A percentile compares a stretch with the other conserved stretches of the same genome.
These are phyloP conservation scores for Coniophora puteana DNA, from an alignment of 1,284 basidiomycete species.

Conservation along the genomic window DNA sequence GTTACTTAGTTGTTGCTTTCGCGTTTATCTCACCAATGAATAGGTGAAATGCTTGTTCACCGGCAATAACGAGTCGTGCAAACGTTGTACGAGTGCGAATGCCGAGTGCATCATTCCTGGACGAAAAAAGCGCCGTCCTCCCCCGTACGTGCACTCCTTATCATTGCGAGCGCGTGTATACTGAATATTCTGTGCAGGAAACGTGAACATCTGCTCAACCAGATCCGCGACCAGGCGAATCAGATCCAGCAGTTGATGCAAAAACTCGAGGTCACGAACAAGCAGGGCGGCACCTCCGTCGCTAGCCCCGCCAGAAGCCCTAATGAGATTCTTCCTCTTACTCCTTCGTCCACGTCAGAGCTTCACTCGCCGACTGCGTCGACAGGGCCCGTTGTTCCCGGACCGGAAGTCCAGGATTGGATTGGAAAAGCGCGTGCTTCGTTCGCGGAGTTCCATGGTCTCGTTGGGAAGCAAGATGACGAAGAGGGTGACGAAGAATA, in stretches of 20 bases:
- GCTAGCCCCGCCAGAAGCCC: conserved; percentile 30
- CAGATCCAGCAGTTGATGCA: conserved; percentile 67
- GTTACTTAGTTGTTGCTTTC: background rate
- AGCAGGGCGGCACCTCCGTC: conserved; percentile 15
- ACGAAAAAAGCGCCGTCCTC: conserved; percentile 70
- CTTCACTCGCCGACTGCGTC: conserved; percentile 21
- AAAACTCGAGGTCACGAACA: conserved; percentile 45
- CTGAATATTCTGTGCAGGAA: conserved; percentile 41
- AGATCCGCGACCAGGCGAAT: conserved; percentile 68
- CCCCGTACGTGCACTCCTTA: conserved; percentile 50
- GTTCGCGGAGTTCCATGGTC: conserved; percentile 60
- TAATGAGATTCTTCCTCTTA: conserved; percentile 29
- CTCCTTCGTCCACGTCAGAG: conserved; percentile 23
- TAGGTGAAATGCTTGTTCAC: conserved; percentile 70
- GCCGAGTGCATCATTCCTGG: conserved; percentile 74
- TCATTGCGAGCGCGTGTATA: conserved; percentile 4
- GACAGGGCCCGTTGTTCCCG: conserved; percentile 22
- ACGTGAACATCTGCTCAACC: conserved; percentile 69
- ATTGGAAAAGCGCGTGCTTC: conserved; percentile 65
- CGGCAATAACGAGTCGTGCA: conserved; percentile 65
- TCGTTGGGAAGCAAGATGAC: conserved; percentile 41
- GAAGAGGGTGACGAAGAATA: conserved; percentile 23
- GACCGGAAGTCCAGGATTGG: conserved; percentile 60
- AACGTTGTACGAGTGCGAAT: conserved; percentile 60
- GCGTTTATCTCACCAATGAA: background rate